These are phyloP conservation scores for Eucalyptus virginea DNA, from an alignment of 345 rosid genomes.

Conservation along the genomic window DNA sequence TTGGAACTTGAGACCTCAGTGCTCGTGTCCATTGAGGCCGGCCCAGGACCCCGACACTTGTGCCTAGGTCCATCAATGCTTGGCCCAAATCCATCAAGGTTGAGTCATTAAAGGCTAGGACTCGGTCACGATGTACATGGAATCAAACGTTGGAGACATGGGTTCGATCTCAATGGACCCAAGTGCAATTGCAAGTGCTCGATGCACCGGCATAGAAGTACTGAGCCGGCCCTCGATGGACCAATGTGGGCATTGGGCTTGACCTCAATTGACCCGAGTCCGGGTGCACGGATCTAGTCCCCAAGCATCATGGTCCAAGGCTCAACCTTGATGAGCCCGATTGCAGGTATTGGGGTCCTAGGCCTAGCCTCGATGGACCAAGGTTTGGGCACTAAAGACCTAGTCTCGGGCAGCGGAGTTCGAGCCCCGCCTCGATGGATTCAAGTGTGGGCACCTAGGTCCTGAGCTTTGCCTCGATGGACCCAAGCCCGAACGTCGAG, in stretches of 20 bases:
- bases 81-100: accelerated
- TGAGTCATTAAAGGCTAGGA: accelerated
- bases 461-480: no score
- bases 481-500: accelerated
- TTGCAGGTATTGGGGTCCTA: accelerated
- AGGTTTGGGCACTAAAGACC: no score
- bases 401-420: accelerated
- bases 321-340: accelerated
- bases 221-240: accelerated
- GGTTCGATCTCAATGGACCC: no score
- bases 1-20: accelerated
- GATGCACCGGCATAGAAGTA: accelerated
- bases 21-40: accelerated
- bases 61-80: no score
- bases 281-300: accelerated
- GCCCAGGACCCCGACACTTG: accelerated
- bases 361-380: no score
- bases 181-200: no score
- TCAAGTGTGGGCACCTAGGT: accelerated
- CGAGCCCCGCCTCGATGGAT: accelerated
- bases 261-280: accelerated
- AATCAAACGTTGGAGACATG: no score
- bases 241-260: accelerated
- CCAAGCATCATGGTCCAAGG: no score
- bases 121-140: no score